Base-by-base conservation (phyloP, 2,329 filamentous ascomycete genomes). In the Setomelanomma holmii region DNA sequence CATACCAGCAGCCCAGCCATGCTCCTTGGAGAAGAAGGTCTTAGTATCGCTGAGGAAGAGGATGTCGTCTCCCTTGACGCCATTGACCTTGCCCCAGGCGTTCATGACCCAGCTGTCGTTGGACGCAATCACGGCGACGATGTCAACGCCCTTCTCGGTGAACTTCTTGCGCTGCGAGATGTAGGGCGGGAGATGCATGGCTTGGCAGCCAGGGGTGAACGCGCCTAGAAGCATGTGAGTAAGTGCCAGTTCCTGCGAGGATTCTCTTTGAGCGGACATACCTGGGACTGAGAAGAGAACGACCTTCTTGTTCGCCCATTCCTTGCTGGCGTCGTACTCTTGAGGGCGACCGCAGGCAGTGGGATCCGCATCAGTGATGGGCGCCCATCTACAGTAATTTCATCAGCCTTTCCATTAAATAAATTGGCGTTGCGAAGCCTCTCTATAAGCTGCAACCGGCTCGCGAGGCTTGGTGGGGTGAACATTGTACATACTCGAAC, bases 101-200 rank as follows among this genome's bases (percentile, higher is more conserved):
- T 86, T 88, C 90, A 93, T 93, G 75, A 96, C 91, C 73, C 83
- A 96, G 60, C 87, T 81, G 78, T 96, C 92, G 78, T 96, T 96
- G 81, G 81, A 88, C 54, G 91, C 89, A 69, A 96, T 88, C 71
- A 95, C 86, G 63, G 91, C 84, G 68, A 96, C 85, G 58, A 89
- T 77, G 76, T 96, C 91, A 63, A 96, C 89, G 67, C 90, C 91
- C 83, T 93, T 93, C 71, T 88, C 81, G 46, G 84, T 80, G 63
- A 88, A 79, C 74, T 90, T 88, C 75, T 84, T 78, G 66, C 93
- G 84, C 83, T 90, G 88, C 76, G 84, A 77, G 66, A 93, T 84
- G 83, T 91, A 96, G 56, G 89, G 88, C 56, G 90, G 89, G 56
- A 96, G 81, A 80, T 96, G 91, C 75, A 83, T 82, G 69, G 86